Conservation (phyloP, 1,139 yeast genomes). For the Arxiozyma slooffiae region DNA sequence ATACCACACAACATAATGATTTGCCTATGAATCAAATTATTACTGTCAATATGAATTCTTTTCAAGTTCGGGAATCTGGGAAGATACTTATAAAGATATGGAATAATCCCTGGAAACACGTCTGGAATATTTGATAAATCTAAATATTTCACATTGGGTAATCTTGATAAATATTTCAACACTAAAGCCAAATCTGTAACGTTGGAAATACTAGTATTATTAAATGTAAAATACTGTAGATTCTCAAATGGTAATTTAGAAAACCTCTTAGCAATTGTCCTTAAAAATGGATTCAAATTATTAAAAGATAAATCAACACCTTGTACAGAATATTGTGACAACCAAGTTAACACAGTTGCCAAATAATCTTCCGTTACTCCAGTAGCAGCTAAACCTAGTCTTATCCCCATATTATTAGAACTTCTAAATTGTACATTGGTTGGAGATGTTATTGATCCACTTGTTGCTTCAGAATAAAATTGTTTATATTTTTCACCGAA, state of each 20-base stretch:
- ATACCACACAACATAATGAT: conserved; percentile 61
- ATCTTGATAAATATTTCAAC: conserved; percentile 41
- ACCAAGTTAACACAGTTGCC: conserved; percentile 51
- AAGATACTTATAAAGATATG: conserved; percentile 49
- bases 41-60: conserved; percentile 70
- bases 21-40: conserved; percentile 53
- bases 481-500: conserved; percentile 21
- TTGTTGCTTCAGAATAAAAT: conserved; percentile 14
- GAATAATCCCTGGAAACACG: conserved; percentile 62
- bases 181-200: conserved; percentile 47
- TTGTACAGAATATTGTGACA: conserved; percentile 46
- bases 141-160: conserved; percentile 55
- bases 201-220: conserved; percentile 51
- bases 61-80: conserved; percentile 58
- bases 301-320: conserved; percentile 85
- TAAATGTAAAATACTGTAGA: conserved; percentile 55
- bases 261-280: conserved; percentile 32
- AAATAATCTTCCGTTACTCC: conserved; percentile 53
- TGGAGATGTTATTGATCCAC: conserved; percentile 31
- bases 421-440: neutral
- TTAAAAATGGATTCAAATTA: conserved; percentile 48
- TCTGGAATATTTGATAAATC: conserved; percentile 69
- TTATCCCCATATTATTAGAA: conserved; percentile 20
- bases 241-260: conserved; percentile 17
- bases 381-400: conserved; percentile 71